Evolutionary conservation across 2,329 filamentous ascomycete species (phyloP).

Genomic region (Colletotrichum lentis): DNA sequence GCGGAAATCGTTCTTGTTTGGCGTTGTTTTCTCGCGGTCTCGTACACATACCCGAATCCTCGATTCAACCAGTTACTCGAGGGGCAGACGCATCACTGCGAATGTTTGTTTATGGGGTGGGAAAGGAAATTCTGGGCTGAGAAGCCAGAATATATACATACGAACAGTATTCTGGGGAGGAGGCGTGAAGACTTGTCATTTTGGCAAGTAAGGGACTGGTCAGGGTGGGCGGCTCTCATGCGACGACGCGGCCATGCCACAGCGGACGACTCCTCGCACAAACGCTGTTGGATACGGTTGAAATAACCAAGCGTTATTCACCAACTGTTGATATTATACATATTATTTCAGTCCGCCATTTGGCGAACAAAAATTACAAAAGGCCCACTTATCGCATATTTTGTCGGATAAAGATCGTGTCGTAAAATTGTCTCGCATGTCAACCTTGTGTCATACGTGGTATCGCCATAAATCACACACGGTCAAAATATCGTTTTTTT

Average conservation of each 20-base stretch:
- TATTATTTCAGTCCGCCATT: not conserved
- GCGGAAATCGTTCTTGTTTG: constrained; percentile 8
- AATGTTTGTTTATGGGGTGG: constrained; percentile 17
- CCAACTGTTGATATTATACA: not conserved
- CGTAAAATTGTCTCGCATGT: not conserved
- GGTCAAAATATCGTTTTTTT: not conserved
- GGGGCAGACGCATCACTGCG: constrained; percentile 32
- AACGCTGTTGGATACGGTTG: not conserved
- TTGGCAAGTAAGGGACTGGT: not conserved
- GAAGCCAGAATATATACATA: constrained; percentile 2
- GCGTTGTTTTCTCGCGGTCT: constrained; percentile 28
- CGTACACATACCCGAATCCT: constrained; percentile 36
- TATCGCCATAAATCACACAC: not conserved
- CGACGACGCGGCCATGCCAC: not conserved
- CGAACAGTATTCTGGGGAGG: not conserved
- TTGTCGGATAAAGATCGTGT: not conserved
- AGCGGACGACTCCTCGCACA: not conserved
- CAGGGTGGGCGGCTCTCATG: not conserved
- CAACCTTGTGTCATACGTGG: too few species aligned
- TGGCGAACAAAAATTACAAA: not conserved
- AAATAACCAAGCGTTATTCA: not conserved
- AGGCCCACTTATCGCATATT: not conserved
- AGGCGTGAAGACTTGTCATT: not conserved
- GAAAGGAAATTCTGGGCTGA: not conserved
- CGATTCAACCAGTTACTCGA: constrained; percentile 27